Percentiles rank a stretch among this genome's conserved stretches.
phyloP scores from a whole-genome alignment of 2,329 filamentous ascomycete genomes.

The Colletotrichum simmondsii region DNA sequence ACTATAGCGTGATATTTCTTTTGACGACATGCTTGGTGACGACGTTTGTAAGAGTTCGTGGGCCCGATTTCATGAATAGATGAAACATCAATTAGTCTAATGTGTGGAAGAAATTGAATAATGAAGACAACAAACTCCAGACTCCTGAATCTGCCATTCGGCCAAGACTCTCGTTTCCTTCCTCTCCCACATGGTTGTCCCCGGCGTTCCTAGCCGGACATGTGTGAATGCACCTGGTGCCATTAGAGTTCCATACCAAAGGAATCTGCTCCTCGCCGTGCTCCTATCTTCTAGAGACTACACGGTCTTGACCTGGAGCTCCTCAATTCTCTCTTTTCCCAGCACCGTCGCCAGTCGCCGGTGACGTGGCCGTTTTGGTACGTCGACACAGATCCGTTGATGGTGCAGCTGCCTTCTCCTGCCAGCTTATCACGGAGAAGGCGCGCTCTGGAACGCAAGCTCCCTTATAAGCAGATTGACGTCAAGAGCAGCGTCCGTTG shows the following conservation, averaged over 20 bases:
- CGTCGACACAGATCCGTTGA: background rate
- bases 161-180: background rate
- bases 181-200: background rate
- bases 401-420: background rate
- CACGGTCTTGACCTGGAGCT: background rate
- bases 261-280: background rate
- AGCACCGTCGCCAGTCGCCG: background rate
- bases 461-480: background rate
- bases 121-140: conserved; percentile 10
- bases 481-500: background rate
- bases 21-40: background rate
- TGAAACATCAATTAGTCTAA: conserved; percentile 21
- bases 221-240: background rate
- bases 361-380: background rate
- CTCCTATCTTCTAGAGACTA: background rate
- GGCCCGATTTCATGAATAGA: background rate
- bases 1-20: background rate
- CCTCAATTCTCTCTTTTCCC: background rate
- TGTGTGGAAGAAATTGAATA: conserved; percentile 8
- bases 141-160: conserved; percentile 20
- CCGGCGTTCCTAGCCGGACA: conserved; percentile 14
- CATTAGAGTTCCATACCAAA: conserved; percentile 10
- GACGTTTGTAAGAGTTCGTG: background rate
- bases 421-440: background rate
- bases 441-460: background rate